These are phyloP conservation scores for Cephaloascus albidus DNA, from an alignment of 805 yeast species.

Conservation along the genomic window DNA sequence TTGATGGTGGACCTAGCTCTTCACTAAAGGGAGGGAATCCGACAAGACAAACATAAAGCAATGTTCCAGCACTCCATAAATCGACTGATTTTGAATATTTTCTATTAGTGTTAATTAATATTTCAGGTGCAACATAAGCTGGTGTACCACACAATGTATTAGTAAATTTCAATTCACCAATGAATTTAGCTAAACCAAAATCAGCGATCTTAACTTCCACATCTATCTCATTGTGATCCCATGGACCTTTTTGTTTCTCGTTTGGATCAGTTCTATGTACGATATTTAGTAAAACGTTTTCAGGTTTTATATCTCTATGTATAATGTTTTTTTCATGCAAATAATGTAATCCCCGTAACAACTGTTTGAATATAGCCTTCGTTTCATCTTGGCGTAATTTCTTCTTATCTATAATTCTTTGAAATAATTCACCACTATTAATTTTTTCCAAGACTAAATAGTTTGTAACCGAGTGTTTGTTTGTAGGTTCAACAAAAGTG, in stretches of 20 bases:
- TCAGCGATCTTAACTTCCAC: slow-evolving; percentile 72
- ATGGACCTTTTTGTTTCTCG: slow-evolving; percentile 36
- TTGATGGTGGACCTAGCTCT: slow-evolving; percentile 69
- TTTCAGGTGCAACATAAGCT: slow-evolving; percentile 82
- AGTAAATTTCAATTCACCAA: slow-evolving; percentile 67
- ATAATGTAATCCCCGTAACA: slow-evolving; percentile 27
- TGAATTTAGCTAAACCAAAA: slow-evolving; percentile 64
- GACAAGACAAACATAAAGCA: slow-evolving; percentile 68
- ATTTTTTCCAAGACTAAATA: slow-evolving; percentile 66
- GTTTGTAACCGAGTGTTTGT: slow-evolving; percentile 44
- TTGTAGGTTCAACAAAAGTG: slow-evolving; percentile 42
- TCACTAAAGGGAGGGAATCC: slow-evolving; percentile 86
- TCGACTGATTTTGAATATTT: slow-evolving; percentile 67
- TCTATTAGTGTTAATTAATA: slow-evolving; percentile 41
- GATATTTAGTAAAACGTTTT: slow-evolving; percentile 38
- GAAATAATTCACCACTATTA: slow-evolving; percentile 68
- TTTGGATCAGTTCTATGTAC: slow-evolving; percentile 15
- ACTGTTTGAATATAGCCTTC: slow-evolving; percentile 42
- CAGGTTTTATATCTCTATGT: slow-evolving; percentile 37
- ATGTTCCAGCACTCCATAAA: slow-evolving; percentile 76
- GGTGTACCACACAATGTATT: slow-evolving; percentile 82
- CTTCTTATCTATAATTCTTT: slow-evolving; percentile 59
- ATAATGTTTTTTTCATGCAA: slow-evolving; percentile 30
- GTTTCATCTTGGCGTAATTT: slow-evolving; percentile 55
- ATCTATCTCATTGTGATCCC: slow-evolving; percentile 53